phyloP scores from a whole-genome alignment of 345 rosid species.

The Populus deltoides region DNA sequence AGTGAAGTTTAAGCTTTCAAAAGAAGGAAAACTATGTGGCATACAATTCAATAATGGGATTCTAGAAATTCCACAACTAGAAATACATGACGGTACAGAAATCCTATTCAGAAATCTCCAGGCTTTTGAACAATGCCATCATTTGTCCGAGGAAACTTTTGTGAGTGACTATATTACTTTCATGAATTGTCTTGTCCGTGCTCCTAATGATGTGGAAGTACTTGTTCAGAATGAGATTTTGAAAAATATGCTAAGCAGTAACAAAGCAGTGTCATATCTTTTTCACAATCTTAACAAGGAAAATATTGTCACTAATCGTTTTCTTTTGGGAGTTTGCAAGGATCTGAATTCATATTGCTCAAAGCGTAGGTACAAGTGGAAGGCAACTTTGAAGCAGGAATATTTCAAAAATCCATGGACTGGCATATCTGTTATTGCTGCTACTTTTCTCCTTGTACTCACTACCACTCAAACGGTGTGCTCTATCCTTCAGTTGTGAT shows the following conservation, averaged over 20 bases:
- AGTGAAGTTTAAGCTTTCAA: neutral
- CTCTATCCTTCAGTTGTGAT: neutral
- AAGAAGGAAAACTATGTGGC: neutral
- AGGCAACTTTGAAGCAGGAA: conserved; percentile 3
- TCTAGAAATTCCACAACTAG: conserved; percentile 9
- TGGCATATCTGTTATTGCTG: conserved; percentile 9
- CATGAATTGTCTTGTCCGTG: neutral
- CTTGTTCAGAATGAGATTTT: conserved; percentile 8
- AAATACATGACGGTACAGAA: neutral
- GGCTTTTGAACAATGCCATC: conserved; percentile 22
- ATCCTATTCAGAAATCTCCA: conserved; percentile 5
- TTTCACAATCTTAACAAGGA: too few species aligned
- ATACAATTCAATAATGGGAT: conserved; percentile 15
- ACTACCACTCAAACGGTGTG: conserved; percentile 13
- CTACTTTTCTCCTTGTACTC: neutral
- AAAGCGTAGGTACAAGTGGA: conserved; percentile 18
- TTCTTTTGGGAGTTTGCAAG: neutral
- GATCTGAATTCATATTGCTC: neutral
- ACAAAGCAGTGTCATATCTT: neutral
- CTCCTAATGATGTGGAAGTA: conserved; percentile 8
- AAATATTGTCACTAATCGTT: accelerated
- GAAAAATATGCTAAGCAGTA: neutral
- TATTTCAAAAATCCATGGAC: conserved; percentile 30
- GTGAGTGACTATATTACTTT: neutral
- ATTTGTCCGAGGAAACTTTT: accelerated